These are phyloP conservation scores for Pycnococcus provasolii DNA, from an alignment of 139 green algal genomes.

Conservation along the genomic window DNA sequence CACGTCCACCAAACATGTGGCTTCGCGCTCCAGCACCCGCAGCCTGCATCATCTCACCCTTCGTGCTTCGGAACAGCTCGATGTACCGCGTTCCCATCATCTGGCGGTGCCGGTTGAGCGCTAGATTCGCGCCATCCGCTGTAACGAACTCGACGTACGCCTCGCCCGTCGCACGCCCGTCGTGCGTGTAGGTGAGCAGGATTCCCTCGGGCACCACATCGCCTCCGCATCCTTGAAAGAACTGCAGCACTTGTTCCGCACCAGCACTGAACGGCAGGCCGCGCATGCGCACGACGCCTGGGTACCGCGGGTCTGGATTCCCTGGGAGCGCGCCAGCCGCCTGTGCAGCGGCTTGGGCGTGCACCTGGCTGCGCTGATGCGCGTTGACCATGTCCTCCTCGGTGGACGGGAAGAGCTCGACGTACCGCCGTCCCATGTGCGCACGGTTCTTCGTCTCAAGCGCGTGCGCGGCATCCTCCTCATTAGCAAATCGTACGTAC, in stretches of 20 bases:
- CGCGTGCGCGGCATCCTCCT: conserved; percentile 32
- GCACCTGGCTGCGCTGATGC: conserved; percentile 13
- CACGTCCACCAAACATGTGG: background rate
- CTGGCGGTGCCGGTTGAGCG: conserved; percentile 61
- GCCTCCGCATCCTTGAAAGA: conserved; percentile 55
- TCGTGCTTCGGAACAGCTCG: conserved; percentile 60
- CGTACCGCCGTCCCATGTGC: conserved; percentile 66
- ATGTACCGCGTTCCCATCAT: conserved; percentile 77
- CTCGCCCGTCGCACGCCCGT: conserved; percentile 71
- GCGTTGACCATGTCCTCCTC: too few species aligned
- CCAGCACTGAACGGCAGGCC: conserved; percentile 69
- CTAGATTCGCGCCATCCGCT: conserved; percentile 40
- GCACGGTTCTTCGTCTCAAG: conserved; percentile 47
- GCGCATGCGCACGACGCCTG: conserved; percentile 55
- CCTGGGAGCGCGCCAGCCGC: conserved; percentile 12
- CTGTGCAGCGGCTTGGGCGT: conserved; percentile 24
- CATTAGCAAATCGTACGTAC: conserved; percentile 30
- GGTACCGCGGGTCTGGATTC: conserved; percentile 27
- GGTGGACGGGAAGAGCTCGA: conserved; percentile 45
- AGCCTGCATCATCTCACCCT: conserved; percentile 36
- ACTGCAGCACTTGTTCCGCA: conserved; percentile 46
- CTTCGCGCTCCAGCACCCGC: background rate
- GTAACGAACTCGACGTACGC: conserved; percentile 62
- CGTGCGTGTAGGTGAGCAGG: conserved; percentile 54
- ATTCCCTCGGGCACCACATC: conserved; percentile 46